Evolutionary conservation across 164 flowering plant species (phyloP), one percentile per base, ranked within the genome.

Genomic region (Chimonanthus praecox): DNA sequence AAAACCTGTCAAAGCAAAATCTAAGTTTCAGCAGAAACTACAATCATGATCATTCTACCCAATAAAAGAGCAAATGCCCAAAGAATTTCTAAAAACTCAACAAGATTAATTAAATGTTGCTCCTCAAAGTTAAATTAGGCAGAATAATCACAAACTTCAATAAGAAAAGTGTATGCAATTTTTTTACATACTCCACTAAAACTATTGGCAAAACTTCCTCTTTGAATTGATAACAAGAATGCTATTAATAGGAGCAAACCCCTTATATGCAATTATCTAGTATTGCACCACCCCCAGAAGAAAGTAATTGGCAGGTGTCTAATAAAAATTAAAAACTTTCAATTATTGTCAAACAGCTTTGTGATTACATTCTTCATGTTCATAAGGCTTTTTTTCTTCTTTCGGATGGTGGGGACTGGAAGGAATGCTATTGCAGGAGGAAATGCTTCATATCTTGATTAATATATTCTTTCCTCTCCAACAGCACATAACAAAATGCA

Each of bases 1-100:
- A 48, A 13, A 54, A 72, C 73, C 80, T 70, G 71, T 58, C 9
- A 20, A 74, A 61, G 9, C 8, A 78, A 58, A 66, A 66, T 33
- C 33, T n/a, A 49, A 67, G 45, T 20, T 7, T 71, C 65, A 64
- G 68, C 47, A 44, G 6, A 48, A 4, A 48, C 20, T 7, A 13
- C 47, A 48, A 48, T n/a, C 70, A 47, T 20, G 48, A 66, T 21
- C 9, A 66, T 11, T 66, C 10, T 46, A 46, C 49, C 69, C 69
- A 66, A 66, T n/a, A 66, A 68, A 68, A 48, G 51, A 11, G 11
- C n/a, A n/a, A 54, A 54, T 54, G 16, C 5, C 16, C 60, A 6
- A 4, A n/a, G 16, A 54, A 9, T 13, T n/a, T 54, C 60, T 54
- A 33, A 33, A 33, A 33, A 10, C 3, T 10, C 5, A 54, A 54